Conservation (phyloP, 169 alveolate genomes). For the Cryptosporidium xiaoi region DNA sequence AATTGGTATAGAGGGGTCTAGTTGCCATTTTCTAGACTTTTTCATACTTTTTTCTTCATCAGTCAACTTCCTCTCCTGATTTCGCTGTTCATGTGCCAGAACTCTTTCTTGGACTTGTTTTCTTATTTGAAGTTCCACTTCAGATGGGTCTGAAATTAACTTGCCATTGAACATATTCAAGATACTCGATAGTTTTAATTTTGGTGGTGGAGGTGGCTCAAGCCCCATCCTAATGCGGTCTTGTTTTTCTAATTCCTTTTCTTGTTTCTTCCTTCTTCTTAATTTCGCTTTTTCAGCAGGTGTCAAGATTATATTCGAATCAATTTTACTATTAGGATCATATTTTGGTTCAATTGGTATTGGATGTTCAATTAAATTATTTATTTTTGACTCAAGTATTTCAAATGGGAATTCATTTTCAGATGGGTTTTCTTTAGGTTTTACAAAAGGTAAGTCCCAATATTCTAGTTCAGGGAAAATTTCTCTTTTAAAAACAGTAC, state of each 20-base stretch:
- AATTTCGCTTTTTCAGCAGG: slow-evolving; percentile 82
- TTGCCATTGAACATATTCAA: slow-evolving; percentile 84
- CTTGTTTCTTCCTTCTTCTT: slow-evolving; percentile 87
- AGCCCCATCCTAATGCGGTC: slow-evolving; percentile 89
- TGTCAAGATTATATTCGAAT: slow-evolving; percentile 84
- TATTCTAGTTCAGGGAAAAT: slow-evolving; percentile 46
- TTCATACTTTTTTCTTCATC: slow-evolving; percentile 85
- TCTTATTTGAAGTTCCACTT: slow-evolving; percentile 85
- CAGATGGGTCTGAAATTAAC: slow-evolving; percentile 89
- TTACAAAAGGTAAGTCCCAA: slow-evolving; percentile 72
- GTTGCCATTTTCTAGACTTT: slow-evolving; percentile 88
- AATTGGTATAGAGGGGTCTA: slow-evolving; percentile 50
- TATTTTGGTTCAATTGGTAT: slow-evolving; percentile 83
- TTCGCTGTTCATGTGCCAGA: slow-evolving; percentile 83
- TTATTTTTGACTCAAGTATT: slow-evolving; percentile 79
- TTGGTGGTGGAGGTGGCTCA: slow-evolving; percentile 92
- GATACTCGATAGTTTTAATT: slow-evolving; percentile 87
- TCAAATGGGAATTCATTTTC: slow-evolving; percentile 73
- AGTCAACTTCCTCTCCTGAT: slow-evolving; percentile 83
- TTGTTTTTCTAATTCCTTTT: slow-evolving; percentile 85
- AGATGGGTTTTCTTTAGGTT: slow-evolving; percentile 49
- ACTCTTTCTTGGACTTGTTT: slow-evolving; percentile 89
- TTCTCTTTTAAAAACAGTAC: slow-evolving; percentile 34
- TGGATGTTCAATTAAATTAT: slow-evolving; percentile 87
- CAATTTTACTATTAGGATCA: slow-evolving; percentile 60